Percentiles rank a stretch among this genome's conserved stretches.
Evolutionary conservation across 2,329 filamentous ascomycete genomes (phyloP).

Genomic region (Hymenoscyphus scutula): DNA sequence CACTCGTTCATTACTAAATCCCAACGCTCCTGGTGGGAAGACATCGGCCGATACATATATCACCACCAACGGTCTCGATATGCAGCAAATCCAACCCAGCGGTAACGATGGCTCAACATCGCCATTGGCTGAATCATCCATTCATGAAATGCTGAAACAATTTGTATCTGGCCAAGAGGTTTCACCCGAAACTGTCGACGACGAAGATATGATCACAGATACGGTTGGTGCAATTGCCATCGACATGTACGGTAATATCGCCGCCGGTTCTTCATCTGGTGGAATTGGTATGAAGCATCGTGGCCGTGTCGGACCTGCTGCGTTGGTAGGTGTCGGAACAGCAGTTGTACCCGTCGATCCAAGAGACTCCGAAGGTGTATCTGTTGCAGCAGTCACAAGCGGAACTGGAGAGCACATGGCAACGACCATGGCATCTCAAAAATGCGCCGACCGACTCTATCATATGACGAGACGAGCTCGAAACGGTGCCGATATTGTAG

Average conservation of each 20-base stretch:
- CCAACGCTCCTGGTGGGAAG: constrained; percentile 22
- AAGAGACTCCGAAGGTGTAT: constrained; percentile 64
- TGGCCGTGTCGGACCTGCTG: constrained; percentile 87
- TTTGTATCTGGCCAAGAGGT: constrained; percentile 26
- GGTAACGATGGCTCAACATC: constrained; percentile 32
- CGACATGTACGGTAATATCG: constrained; percentile 81
- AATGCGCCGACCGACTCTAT: constrained; percentile 83
- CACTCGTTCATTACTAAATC: constrained; percentile 32
- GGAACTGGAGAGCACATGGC: constrained; percentile 98
- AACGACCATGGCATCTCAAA: constrained; percentile 85
- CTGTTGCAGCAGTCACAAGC: constrained; percentile 83
- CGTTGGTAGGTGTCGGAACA: constrained; percentile 86
- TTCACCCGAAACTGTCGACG: constrained; percentile 16
- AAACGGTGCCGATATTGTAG: constrained; percentile 60
- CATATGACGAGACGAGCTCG: constrained; percentile 59
- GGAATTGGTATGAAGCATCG: constrained; percentile 98
- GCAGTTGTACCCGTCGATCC: constrained; percentile 77
- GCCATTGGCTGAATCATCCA: constrained; percentile 16
- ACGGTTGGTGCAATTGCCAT: constrained; percentile 96
- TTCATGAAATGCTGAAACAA: constrained; percentile 12
- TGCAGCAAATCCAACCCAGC: constrained; percentile 8
- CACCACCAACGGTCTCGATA: constrained; percentile 12
- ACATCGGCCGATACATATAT: constrained; percentile 24
- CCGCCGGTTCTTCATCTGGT: constrained; percentile 91
- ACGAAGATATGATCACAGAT: constrained; percentile 73